phyloP scores from a whole-genome alignment of 495 filamentous ascomycete species.

The Pyronema omphalodes region DNA sequence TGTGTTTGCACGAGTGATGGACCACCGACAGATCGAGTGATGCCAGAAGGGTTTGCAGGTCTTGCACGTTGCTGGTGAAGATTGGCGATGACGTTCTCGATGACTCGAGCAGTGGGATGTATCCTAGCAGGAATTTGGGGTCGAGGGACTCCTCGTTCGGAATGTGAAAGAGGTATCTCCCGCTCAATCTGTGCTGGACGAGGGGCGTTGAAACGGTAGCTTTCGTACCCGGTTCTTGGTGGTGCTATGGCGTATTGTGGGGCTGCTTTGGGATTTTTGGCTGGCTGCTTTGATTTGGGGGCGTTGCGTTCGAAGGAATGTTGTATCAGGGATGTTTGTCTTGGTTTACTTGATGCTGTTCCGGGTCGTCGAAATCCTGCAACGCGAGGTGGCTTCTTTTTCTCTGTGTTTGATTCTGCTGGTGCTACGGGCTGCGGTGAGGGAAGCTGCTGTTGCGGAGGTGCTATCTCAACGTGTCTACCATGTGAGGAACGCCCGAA shows the following conservation, averaged over 20 bases:
- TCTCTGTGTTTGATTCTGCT: too few species aligned
- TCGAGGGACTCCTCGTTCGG: background rate
- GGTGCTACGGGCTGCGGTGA: background rate
- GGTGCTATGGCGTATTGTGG: background rate
- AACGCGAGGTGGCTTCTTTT: background rate
- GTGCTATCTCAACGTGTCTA: too few species aligned
- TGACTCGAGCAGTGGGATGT: background rate
- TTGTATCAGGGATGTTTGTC: background rate
- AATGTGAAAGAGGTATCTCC: background rate
- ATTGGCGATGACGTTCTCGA: conserved; percentile 1
- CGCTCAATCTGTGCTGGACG: background rate
- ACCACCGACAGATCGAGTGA: background rate
- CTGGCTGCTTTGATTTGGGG: background rate
- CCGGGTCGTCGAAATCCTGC: background rate
- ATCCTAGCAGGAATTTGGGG: background rate
- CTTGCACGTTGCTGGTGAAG: background rate
- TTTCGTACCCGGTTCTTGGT: background rate
- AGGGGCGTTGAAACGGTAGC: background rate
- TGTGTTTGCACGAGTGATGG: background rate
- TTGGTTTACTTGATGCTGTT: background rate
- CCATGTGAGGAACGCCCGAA: conserved; percentile 4
- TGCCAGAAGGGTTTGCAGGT: background rate
- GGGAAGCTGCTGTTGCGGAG: background rate
- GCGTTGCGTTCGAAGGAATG: background rate
- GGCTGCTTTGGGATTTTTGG: background rate